Base-by-base conservation (phyloP, 352 stramenopile species). In the Plasmopara halstedii region DNA sequence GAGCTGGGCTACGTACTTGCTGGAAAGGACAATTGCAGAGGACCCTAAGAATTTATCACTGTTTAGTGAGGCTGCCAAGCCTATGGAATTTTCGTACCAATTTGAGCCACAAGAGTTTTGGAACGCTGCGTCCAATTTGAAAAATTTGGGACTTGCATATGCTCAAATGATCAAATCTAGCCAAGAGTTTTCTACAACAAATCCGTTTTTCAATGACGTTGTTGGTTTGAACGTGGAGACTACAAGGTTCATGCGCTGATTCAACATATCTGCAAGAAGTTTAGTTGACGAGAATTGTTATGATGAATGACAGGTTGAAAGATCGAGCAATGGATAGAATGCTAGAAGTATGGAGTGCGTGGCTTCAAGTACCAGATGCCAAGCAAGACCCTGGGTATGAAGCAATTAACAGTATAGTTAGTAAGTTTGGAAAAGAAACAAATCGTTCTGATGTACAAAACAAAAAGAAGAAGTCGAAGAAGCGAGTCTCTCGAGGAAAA, bases 121-220 rank as follows among this genome's bases (percentile, higher is more conserved):
- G 56, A 73, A 46, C 14, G 46, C 67, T 3, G 70, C 62, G 4
- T 67, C 65, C 2, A 81, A 83, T 33, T 63, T 95, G 17, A 98
- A 98, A 68, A 98, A 98, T 60, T 56, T 96, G 10, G 94, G 91
- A 17, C 59, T 98, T 2, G 89, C 80, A 18, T 97, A 97, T 44
- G 85, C 96, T 27, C 83, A 97, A 59, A 95, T 98, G 14, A 78
- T 97, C 31, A 84, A 83, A 46, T 81, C 78, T n/a, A 73, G 53
- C n/a, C 27, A 77, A 13, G 65, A 78, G 9, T 86, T 85, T 50
- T 25, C 23, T 2, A 4, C 27, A 3, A 17, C n/a, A 2, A 71
- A 85, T 43, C 62, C 70, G 15, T 82, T 81, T 44, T 62, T 72
- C 25, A 85, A 83, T 36, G 58, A 50, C 2, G 54, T 58, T 4